These are phyloP conservation scores for Scytalidium sp. DNA, from an alignment of 2,329 filamentous ascomycete species.

Conservation along the genomic window DNA sequence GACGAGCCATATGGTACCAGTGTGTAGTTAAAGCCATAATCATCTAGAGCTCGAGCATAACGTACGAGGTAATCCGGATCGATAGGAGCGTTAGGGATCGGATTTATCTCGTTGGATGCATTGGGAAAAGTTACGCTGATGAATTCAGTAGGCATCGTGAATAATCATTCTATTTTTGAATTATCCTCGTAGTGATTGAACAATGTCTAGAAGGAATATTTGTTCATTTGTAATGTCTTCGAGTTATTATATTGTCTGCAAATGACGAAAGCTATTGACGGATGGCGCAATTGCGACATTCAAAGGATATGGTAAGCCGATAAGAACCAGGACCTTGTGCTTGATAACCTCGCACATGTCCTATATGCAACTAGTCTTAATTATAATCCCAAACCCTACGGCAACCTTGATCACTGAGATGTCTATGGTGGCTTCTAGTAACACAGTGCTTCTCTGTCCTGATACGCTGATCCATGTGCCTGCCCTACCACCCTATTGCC, in stretches of 20 bases:
- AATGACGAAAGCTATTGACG: conserved; percentile 8
- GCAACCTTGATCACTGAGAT: too few relatives aligned
- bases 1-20: conserved; percentile 57
- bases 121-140: conserved; percentile 58
- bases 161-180: not conserved
- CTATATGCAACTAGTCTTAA: too few relatives aligned
- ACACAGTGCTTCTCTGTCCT: too few relatives aligned
- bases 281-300: too few relatives aligned
- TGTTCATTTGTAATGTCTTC: conserved; percentile 1
- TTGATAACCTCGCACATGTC: too few relatives aligned
- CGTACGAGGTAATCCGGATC: conserved; percentile 54
- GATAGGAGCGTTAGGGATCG: conserved; percentile 49
- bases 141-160: conserved; percentile 49
- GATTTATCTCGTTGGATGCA: conserved; percentile 49
- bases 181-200: not conserved
- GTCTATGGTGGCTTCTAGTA: too few relatives aligned
- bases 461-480: too few relatives aligned
- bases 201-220: not conserved
- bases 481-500: too few relatives aligned
- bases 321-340: too few relatives aligned
- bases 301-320: too few relatives aligned
- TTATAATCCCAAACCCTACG: too few relatives aligned
- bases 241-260: not conserved
- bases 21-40: conserved; percentile 60
- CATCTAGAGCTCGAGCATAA: conserved; percentile 55